Base-by-base conservation (phyloP, 805 yeast genomes). In the Starmerella tilneyi region DNA sequence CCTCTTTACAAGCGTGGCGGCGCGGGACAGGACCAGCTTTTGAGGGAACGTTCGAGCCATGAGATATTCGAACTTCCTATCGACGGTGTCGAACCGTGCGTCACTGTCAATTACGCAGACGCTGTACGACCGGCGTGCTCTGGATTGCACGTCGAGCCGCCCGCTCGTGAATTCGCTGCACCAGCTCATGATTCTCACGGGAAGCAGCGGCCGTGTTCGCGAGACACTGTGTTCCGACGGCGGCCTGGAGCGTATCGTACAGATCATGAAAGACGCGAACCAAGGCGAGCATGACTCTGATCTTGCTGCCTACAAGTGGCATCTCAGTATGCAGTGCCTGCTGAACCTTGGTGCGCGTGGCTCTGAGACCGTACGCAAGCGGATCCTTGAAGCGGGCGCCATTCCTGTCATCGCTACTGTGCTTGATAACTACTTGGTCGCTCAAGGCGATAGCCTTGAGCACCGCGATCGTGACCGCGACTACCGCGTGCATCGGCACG, bases 251-350 rank as follows among this genome's bases (percentile, higher is more conserved):
- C 69, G 97, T 43, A 70, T 89, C 43, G 84, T 89, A 30, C 81
- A 81, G 45, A 89, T 89, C 26, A 66, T 89, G 44, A 83, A 84
- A 59, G 94, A 82, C 39, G 23, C 30, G 30, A 36, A 15, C 29
- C n/a, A 31, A 17, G 35, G 24, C 35, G 17, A 34, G 12, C 17
- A 35, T 22, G 46, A 30, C 26, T 51, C 47, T 22, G 42, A 48
- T n/a, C 45, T 56, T 9, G 50, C 81, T n/a, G 88, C 94, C 0
- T 89, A 96, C 96, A 89, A 89, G 66, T 89, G 98, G 98, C 84
- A 94, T 5, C 67, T 89, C 44, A 84, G 96, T 0, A 78, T 92
- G 59, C 98, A 89, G 66, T 88, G 96, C 60, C 67, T 89, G 45
- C 94, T 89, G 1, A 72, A 85, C 45, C 78, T 89, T 16, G 96